phyloP scores from a whole-genome alignment of 306 rosid genomes.

The Senna tora region DNA sequence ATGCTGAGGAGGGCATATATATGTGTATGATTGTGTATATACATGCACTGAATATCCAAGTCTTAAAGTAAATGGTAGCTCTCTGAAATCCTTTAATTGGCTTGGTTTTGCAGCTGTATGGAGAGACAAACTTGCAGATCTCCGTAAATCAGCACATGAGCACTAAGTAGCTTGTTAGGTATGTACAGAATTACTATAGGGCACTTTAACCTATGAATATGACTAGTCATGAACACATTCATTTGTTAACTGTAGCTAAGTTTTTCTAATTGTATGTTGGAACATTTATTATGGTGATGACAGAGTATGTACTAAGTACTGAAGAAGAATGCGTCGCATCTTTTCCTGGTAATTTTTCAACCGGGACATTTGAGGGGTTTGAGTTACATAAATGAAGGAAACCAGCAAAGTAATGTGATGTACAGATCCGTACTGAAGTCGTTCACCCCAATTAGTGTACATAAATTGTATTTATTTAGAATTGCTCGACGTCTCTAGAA shows the following conservation, averaged over 20 bases:
- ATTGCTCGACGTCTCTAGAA: conserved; percentile 25
- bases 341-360: conserved; percentile 46
- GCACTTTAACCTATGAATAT: conserved; percentile 14
- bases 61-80: neutral
- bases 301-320: conserved; percentile 40
- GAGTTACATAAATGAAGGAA: conserved; percentile 36
- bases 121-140: conserved; percentile 75
- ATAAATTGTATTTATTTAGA: conserved; percentile 40
- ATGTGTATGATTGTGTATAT: conserved; percentile 18
- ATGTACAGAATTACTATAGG: conserved; percentile 23
- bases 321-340: conserved; percentile 41
- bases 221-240: neutral
- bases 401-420: conserved; percentile 38
- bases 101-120: conserved; percentile 73
- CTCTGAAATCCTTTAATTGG: conserved; percentile 26
- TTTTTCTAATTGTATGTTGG: conserved; percentile 32
- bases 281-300: conserved; percentile 34
- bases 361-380: conserved; percentile 36
- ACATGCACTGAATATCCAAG: conserved; percentile 4
- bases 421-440: conserved; percentile 50
- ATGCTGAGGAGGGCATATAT: conserved; percentile 8
- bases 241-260: conserved; percentile 2
- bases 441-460: conserved; percentile 39
- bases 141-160: conserved; percentile 67
- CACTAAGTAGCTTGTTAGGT: conserved; percentile 50